Percentiles rank a stretch among this genome's conserved stretches.
Conservation (phyloP, 441 rosid genomes). For the Pelargonium myrrhifolium region DNA sequence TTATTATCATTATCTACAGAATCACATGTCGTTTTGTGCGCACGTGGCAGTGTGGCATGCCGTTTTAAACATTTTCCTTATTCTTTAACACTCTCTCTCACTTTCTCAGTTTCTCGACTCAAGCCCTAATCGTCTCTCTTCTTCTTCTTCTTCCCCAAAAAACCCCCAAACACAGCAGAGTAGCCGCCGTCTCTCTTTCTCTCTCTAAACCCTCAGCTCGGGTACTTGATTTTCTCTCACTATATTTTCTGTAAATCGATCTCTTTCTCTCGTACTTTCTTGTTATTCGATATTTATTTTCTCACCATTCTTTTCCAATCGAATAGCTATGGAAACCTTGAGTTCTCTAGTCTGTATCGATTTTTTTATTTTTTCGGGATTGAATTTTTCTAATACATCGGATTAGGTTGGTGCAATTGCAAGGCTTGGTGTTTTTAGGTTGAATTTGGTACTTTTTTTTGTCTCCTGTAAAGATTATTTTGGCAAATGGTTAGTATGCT, state of each 20-base stretch:
- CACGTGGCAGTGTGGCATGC: neutral
- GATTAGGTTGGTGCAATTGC: too few relatives aligned
- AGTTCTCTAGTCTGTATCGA: too few relatives aligned
- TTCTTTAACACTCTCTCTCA: neutral
- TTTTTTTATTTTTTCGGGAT: too few relatives aligned
- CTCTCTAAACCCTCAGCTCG: neutral
- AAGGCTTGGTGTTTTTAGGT: too few relatives aligned
- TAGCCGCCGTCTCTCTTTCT: neutral
- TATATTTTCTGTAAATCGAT: neutral
- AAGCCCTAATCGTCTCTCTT: slow-evolving; percentile 1
- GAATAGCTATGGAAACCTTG: too few relatives aligned
- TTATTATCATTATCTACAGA: too few relatives aligned
- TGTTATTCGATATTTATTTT: neutral
- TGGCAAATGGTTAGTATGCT: neutral
- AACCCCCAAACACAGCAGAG: neutral
- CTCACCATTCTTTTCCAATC: too few relatives aligned
- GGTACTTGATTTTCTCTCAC: neutral
- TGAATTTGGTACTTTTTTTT: too few relatives aligned
- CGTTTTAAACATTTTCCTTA: neutral
- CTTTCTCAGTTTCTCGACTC: slow-evolving; percentile 6
- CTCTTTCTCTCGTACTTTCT: neutral
- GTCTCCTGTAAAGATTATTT: too few relatives aligned
- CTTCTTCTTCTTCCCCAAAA: neutral
- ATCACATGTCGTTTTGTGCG: too few relatives aligned
- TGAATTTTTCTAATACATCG: too few relatives aligned